These are phyloP conservation scores for Cercophora sp. DNA, from an alignment of 495 filamentous ascomycete species.

Conservation along the genomic window DNA sequence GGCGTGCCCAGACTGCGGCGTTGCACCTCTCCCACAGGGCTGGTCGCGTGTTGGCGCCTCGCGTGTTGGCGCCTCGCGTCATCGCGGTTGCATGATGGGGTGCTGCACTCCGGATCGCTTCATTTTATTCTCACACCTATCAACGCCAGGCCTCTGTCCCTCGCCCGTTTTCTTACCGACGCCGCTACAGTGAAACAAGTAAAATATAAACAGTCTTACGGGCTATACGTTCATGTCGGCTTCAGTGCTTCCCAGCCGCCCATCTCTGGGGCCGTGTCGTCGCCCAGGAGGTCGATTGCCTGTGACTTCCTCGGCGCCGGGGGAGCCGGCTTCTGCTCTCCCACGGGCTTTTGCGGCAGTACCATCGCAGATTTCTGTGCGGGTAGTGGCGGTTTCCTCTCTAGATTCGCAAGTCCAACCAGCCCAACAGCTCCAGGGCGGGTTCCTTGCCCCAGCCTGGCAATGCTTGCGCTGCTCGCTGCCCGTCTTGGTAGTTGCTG, in stretches of 20 bases:
- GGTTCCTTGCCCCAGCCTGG: conserved; percentile 6
- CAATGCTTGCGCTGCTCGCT: conserved; percentile 6
- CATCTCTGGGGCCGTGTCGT: conserved; percentile 33
- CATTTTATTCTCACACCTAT: no score
- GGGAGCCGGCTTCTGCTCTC: conserved; percentile 22
- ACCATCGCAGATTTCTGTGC: conserved; percentile 15
- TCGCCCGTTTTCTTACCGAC: no score
- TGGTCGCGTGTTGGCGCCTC: no score
- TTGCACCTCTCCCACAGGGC: not conserved
- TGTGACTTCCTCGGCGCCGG: conserved; percentile 26
- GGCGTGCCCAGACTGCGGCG: not conserved
- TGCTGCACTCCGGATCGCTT: no score
- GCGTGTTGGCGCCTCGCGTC: not conserved
- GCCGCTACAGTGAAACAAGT: no score
- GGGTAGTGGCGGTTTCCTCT: conserved; percentile 12
- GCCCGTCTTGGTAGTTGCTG: conserved; percentile 12
- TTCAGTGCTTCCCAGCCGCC: conserved; percentile 47
- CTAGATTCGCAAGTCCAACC: conserved; percentile 13
- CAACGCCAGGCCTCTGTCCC: no score
- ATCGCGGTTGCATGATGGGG: not conserved
- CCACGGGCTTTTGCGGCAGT: no score
- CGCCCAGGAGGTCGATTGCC: conserved; percentile 35
- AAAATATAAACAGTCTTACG: no score
- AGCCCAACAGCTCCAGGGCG: conserved; percentile 25
- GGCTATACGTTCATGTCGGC: no score